Percentiles rank a stretch among this genome's conserved stretches.
phyloP scores from a whole-genome alignment of 148 eudicot species.

The Camellia lanceoleosa region DNA sequence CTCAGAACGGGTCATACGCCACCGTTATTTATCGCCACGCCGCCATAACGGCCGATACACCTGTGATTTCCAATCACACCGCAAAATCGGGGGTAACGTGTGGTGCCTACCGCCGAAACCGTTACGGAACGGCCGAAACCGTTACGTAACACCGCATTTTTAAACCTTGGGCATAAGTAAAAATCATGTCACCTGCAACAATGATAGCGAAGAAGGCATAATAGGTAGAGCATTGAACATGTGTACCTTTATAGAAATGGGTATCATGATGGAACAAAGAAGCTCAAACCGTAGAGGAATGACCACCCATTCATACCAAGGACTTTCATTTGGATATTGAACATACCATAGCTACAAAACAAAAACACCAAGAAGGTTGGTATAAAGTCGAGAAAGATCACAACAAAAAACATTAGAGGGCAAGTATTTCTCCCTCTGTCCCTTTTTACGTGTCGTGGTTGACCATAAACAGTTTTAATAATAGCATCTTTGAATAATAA shows the following conservation, averaged over 20 bases:
- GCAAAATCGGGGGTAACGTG: no score
- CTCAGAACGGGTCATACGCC: no score
- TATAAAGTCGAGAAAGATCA: slow-evolving; percentile 16
- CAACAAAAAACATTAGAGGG: slow-evolving; percentile 11
- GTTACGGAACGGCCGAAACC: no score
- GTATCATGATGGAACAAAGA: slow-evolving; percentile 98
- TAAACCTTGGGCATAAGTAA: neutral
- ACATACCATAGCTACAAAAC: slow-evolving; percentile 91
- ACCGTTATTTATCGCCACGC: no score
- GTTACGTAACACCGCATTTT: no score
- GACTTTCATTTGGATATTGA: slow-evolving; percentile 75
- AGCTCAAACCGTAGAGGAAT: slow-evolving; percentile 97
- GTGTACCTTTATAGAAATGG: slow-evolving; percentile 91
- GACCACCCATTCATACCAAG: slow-evolving; percentile 90
- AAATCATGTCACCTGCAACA: neutral
- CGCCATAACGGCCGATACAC: no score
- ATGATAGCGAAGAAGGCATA: neutral
- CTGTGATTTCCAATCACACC: no score
- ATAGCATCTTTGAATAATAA: no score
- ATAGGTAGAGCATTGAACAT: slow-evolving; percentile 4
- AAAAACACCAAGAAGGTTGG: slow-evolving; percentile 1
- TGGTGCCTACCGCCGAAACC: no score
- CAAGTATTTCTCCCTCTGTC: neutral
- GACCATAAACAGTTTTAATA: no score
- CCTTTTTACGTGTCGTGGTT: no score